A percentile compares a stretch with the other conserved stretches of the same genome.
Conservation (phyloP, 768 basidiomycete genomes). For the Royoungia palumana region DNA sequence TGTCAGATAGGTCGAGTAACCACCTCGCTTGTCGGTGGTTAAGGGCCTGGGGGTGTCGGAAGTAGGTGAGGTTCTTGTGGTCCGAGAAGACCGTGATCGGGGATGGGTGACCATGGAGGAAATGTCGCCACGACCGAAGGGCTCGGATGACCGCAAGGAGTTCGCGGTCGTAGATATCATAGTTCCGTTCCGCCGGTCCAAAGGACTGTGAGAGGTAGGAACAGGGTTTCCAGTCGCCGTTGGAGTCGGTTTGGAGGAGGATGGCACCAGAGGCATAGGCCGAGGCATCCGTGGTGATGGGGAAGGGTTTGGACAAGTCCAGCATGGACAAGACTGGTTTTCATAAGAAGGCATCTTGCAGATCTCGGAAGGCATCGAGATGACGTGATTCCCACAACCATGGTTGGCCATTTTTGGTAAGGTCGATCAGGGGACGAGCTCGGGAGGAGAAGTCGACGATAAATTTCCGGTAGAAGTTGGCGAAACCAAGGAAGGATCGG, state of each 20-base stretch:
- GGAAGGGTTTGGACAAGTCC: conserved; percentile 5
- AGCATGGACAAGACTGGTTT: neutral
- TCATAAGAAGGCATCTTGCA: neutral
- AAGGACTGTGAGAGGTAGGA: too few relatives aligned
- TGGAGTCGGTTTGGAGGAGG: neutral
- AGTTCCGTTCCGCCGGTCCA: conserved; percentile 34
- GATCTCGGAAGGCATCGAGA: neutral
- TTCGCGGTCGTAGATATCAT: conserved; percentile 31
- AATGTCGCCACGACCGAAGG: conserved; percentile 15
- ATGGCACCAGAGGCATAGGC: too few relatives aligned
- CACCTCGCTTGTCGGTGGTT: too few relatives aligned
- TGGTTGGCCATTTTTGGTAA: neutral
- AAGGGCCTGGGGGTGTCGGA: neutral
- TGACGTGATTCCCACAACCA: neutral
- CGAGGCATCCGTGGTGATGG: conserved; percentile 1
- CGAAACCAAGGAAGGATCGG: too few relatives aligned
- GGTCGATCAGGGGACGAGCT: conserved; percentile 16
- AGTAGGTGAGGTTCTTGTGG: conserved; percentile 27
- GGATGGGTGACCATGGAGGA: conserved; percentile 31
- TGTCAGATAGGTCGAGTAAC: too few relatives aligned
- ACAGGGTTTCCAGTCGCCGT: neutral
- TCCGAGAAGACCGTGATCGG: conserved; percentile 11
- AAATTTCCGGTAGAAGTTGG: too few relatives aligned
- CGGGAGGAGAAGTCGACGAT: conserved; percentile 36
- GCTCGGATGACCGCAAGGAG: conserved; percentile 30